Conservation (phyloP, 2,329 filamentous ascomycete species). For the Ceratocystis destructans region DNA sequence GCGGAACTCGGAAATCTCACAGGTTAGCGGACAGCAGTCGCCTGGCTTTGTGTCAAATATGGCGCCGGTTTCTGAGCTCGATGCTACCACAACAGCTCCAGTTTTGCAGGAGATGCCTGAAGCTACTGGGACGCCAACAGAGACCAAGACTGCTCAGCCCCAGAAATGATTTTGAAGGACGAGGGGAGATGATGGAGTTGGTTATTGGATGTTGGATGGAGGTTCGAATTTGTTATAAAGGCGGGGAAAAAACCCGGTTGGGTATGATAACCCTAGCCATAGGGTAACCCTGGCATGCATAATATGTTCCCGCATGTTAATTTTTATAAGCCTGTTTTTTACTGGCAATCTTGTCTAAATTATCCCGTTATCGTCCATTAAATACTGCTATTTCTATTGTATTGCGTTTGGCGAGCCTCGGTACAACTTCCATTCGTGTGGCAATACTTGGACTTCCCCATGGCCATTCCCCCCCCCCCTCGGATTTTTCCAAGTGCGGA, state of each 20-base stretch:
- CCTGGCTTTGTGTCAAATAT: not conserved
- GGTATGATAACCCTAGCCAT: not conserved
- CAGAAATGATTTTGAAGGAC: not conserved
- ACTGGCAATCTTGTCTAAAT: not conserved
- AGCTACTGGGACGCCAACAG: too few species aligned
- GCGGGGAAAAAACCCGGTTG: not conserved
- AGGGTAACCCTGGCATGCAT: not conserved
- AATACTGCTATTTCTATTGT: not conserved
- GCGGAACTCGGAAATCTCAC: not conserved
- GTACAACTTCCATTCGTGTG: not conserved
- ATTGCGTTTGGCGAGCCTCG: not conserved
- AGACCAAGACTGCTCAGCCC: not conserved
- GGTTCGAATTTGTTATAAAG: not conserved
- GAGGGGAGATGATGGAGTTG: not conserved
- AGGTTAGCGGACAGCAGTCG: not conserved
- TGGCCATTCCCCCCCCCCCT: not conserved
- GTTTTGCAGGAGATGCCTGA: conserved; percentile 9
- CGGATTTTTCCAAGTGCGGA: not conserved
- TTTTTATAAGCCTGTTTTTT: not conserved
- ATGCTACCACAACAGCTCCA: not conserved
- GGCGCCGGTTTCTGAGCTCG: not conserved
- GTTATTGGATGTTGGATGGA: not conserved
- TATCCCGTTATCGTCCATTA: not conserved
- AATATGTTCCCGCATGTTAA: not conserved
- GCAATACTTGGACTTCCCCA: not conserved